phyloP scores from a whole-genome alignment of 805 yeast genomes.

The Spathaspora passalidarum region DNA sequence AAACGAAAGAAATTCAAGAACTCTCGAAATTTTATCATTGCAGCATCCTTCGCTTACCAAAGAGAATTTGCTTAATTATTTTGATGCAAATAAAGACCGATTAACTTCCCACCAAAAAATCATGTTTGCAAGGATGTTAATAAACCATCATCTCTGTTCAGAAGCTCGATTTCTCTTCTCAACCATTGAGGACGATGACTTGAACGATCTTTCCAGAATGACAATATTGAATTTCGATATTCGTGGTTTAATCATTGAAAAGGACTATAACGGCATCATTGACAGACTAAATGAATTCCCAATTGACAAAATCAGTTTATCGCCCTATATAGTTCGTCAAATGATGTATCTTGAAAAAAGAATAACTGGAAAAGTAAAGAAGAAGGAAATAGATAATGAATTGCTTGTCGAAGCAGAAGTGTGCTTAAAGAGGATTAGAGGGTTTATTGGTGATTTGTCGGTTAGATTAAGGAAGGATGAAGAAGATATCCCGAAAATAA shows the following conservation, averaged over 20 bases:
- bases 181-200: slow-evolving; percentile 18
- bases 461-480: slow-evolving; percentile 30
- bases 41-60: slow-evolving; percentile 18
- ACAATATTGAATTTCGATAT: slow-evolving; percentile 22
- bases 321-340: slow-evolving; percentile 26
- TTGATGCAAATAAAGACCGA: slow-evolving; percentile 8
- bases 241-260: slow-evolving; percentile 18
- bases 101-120: slow-evolving; percentile 27
- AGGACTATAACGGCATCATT: slow-evolving; percentile 18
- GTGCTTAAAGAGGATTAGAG: slow-evolving; percentile 17
- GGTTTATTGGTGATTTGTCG: slow-evolving; percentile 35
- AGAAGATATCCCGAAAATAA: slow-evolving; percentile 19
- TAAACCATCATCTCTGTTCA: slow-evolving; percentile 23
- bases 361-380: background rate
- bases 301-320: slow-evolving; percentile 22
- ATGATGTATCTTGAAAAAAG: slow-evolving; percentile 27
- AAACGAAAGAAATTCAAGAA: slow-evolving; percentile 8
- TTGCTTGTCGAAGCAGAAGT: slow-evolving; percentile 4
- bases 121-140: slow-evolving; percentile 25
- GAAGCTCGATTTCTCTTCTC: slow-evolving; percentile 23
- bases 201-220: slow-evolving; percentile 27
- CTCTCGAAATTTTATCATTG: slow-evolving; percentile 11
- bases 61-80: slow-evolving; percentile 14
- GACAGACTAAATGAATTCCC: slow-evolving; percentile 26
- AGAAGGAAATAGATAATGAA: background rate